phyloP scores from a whole-genome alignment of 352 stramenopile genomes.

The Globisporangium barbulae region DNA sequence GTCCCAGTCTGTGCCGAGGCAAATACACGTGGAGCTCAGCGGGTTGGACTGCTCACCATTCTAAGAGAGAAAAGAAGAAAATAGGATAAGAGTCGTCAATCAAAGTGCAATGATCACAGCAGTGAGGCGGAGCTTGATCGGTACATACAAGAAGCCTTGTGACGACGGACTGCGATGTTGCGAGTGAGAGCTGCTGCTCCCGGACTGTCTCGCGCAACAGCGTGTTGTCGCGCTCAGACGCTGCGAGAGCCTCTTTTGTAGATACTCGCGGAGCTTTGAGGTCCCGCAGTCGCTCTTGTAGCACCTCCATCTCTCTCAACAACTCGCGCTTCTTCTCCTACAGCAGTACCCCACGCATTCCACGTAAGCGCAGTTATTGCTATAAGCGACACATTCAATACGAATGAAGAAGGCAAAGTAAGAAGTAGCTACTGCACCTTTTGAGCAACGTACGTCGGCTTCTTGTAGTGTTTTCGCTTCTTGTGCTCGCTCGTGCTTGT shows the following conservation, averaged over 20 bases:
- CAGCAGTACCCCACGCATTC: too few species aligned
- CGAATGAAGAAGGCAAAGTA: too few species aligned
- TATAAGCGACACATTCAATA: too few species aligned
- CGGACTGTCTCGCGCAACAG: constrained; percentile 22
- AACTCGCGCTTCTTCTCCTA: background rate
- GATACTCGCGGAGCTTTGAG: background rate
- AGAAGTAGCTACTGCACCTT: constrained; percentile 3
- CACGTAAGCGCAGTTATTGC: too few species aligned
- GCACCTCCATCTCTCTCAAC: background rate
- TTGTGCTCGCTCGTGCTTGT: background rate
- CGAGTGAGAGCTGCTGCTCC: constrained; percentile 28
- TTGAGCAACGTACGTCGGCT: constrained; percentile 11
- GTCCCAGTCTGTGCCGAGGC: constrained; percentile 25
- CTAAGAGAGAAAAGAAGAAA: too few species aligned
- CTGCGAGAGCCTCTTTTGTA: background rate
- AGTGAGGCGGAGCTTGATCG: too few species aligned
- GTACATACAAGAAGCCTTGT: constrained; percentile 21
- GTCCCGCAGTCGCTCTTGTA: background rate
- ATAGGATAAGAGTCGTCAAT: too few species aligned
- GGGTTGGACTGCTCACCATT: constrained; percentile 17
- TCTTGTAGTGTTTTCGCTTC: background rate
- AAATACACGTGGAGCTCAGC: constrained; percentile 34
- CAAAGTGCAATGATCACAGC: too few species aligned
- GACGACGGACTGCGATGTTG: constrained; percentile 32
- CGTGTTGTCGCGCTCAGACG: background rate